These are phyloP conservation scores for Clavaria fumosa DNA, from an alignment of 768 basidiomycete genomes.

Conservation along the genomic window DNA sequence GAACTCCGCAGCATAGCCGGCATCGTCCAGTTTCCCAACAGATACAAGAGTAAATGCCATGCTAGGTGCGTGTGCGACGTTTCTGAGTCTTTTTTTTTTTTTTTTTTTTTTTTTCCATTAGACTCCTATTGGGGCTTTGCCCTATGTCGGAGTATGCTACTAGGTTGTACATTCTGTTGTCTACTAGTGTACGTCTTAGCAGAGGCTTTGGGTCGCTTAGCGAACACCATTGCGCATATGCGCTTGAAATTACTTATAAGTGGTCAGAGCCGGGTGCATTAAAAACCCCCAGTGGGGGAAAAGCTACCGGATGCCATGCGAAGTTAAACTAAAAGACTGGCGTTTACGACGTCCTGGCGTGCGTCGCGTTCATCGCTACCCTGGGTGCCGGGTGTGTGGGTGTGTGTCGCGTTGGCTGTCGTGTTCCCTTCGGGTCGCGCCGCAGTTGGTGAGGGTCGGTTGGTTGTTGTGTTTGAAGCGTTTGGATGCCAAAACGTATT, in stretches of 20 bases:
- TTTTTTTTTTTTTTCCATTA: constrained; percentile 4
- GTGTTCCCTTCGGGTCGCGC: not conserved
- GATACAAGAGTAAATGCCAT: no score
- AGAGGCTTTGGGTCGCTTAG: not conserved
- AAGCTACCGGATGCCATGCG: not conserved
- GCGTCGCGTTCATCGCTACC: no score
- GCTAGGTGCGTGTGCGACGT: no score
- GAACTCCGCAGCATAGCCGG: no score
- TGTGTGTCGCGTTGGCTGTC: not conserved
- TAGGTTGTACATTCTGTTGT: not conserved
- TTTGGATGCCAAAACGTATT: no score
- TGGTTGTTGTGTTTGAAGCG: not conserved
- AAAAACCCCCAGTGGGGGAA: not conserved
- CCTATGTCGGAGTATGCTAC: constrained; percentile 2
- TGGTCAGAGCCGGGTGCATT: not conserved
- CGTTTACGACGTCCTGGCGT: no score
- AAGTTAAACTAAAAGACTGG: no score
- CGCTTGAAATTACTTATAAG: not conserved
- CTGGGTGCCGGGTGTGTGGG: no score
- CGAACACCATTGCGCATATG: not conserved
- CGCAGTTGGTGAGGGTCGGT: not conserved
- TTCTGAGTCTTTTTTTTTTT: not conserved
- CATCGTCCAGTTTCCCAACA: no score
- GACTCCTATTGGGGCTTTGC: constrained; percentile 1
- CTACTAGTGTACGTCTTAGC: not conserved